These are phyloP conservation scores for Globisporangium okanoganense DNA, from an alignment of 352 stramenopile genomes.

Conservation along the genomic window DNA sequence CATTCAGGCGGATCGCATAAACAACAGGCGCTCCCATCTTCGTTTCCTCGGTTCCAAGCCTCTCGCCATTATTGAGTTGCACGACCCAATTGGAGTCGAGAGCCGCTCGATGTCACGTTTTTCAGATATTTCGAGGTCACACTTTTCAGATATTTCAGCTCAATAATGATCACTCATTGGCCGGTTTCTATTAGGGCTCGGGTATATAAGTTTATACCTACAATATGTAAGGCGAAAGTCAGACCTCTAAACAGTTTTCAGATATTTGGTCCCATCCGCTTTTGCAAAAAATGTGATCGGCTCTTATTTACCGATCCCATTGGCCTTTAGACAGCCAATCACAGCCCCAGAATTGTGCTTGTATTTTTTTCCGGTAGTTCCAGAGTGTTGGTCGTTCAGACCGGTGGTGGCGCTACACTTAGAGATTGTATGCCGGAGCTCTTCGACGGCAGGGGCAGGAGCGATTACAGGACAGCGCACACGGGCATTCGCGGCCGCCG, in stretches of 20 bases:
- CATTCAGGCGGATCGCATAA: background rate
- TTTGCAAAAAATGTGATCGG: background rate
- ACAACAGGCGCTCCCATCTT: slow-evolving; percentile 7
- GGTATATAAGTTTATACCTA: background rate
- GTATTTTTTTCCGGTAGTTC: background rate
- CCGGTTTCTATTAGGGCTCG: background rate
- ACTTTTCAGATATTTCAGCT: background rate
- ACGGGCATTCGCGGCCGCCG: background rate
- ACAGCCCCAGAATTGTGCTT: background rate
- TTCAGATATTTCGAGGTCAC: background rate
- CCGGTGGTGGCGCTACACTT: slow-evolving; percentile 14
- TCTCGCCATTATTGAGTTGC: too few relatives aligned
- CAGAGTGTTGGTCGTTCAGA: slow-evolving; percentile 9
- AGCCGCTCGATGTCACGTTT: slow-evolving; percentile 4
- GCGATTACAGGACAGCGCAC: background rate
- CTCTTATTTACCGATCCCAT: background rate
- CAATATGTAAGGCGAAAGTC: too few relatives aligned
- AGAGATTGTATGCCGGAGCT: slow-evolving; percentile 6
- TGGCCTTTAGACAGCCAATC: background rate
- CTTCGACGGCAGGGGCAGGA: background rate
- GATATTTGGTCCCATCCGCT: background rate
- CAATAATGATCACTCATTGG: background rate
- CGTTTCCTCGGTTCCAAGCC: background rate
- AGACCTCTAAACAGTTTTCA: background rate
- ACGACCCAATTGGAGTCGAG: slow-evolving; percentile 7